A percentile compares a stretch with the other conserved stretches of the same genome.
phyloP scores from a whole-genome alignment of 2,329 filamentous ascomycete species.

The Verticillium tricorpus region DNA sequence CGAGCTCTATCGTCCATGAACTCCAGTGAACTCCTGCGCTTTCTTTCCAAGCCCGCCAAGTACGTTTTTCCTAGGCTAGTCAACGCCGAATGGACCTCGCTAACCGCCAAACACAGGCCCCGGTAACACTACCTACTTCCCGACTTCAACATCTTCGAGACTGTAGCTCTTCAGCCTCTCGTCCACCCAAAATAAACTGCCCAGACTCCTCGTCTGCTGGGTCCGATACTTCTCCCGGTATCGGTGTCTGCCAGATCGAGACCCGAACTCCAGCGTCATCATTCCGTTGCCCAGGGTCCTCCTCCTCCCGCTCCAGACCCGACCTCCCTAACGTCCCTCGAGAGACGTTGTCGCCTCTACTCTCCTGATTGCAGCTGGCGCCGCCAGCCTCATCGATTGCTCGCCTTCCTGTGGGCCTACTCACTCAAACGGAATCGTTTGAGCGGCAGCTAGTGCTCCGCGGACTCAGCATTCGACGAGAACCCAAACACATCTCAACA shows the following conservation, averaged over 20 bases:
- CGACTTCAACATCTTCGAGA: background rate
- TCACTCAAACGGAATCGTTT: slow-evolving; percentile 98
- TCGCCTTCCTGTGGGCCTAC: slow-evolving; percentile 84
- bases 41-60: slow-evolving; percentile 94
- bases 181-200: slow-evolving; percentile 14
- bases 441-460: slow-evolving; percentile 97
- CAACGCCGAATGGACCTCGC: background rate
- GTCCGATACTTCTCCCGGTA: slow-evolving; percentile 80
- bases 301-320: slow-evolving; percentile 75
- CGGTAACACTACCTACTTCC: slow-evolving; percentile 50
- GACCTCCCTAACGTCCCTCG: slow-evolving; percentile 85
- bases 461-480: slow-evolving; percentile 45
- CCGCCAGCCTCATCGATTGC: slow-evolving; percentile 68
- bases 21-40: slow-evolving; percentile 84
- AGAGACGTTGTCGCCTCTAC: slow-evolving; percentile 54
- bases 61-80: slow-evolving; percentile 40
- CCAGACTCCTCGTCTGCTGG: slow-evolving; percentile 70
- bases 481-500: slow-evolving; percentile 4
- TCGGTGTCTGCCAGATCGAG: slow-evolving; percentile 74
- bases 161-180: background rate
- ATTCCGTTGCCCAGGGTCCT: slow-evolving; percentile 85
- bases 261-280: slow-evolving; percentile 60
- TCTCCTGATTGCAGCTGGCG: slow-evolving; percentile 66
- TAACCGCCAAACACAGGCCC: slow-evolving; percentile 35
- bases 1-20: slow-evolving; percentile 64